Conservation (phyloP, 2,329 filamentous ascomycete genomes). For the Lecanoromycetidae sp. region DNA sequence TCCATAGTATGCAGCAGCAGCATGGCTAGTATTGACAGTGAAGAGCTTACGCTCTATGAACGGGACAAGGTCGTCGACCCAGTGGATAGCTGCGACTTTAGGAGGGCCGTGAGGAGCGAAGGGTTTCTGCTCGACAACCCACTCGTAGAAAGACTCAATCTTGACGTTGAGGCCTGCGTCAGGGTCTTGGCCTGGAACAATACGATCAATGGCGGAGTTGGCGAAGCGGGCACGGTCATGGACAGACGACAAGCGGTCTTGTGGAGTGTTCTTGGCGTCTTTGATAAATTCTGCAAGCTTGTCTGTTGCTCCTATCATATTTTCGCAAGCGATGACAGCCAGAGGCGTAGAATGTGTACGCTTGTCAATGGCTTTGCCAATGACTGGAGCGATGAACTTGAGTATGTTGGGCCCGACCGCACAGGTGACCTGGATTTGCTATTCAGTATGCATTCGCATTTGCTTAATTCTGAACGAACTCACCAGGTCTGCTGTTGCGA, state of each 20-base stretch:
- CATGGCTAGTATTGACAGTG: slow-evolving; percentile 97
- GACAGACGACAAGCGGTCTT: slow-evolving; percentile 55
- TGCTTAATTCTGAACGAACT: neutral
- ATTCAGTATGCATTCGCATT: neutral
- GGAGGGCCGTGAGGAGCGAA: slow-evolving; percentile 58
- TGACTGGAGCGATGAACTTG: slow-evolving; percentile 89
- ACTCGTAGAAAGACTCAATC: slow-evolving; percentile 98
- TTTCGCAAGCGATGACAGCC: slow-evolving; percentile 94
- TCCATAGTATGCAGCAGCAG: slow-evolving; percentile 90
- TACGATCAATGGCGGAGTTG: slow-evolving; percentile 97
- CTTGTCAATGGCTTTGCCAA: slow-evolving; percentile 82
- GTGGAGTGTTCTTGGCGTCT: slow-evolving; percentile 56
- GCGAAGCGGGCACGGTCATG: slow-evolving; percentile 72
- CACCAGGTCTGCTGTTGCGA: slow-evolving; percentile 68
- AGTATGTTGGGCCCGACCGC: slow-evolving; percentile 94
- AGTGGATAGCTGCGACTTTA: slow-evolving; percentile 76
- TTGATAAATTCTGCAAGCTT: slow-evolving; percentile 74
- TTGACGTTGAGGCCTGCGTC: slow-evolving; percentile 77
- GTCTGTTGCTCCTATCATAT: slow-evolving; percentile 89
- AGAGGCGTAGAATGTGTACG: slow-evolving; percentile 57
- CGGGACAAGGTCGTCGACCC: slow-evolving; percentile 79
- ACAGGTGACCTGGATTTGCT: slow-evolving; percentile 53
- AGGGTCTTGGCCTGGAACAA: slow-evolving; percentile 79
- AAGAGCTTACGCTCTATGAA: slow-evolving; percentile 99
- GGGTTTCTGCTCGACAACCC: slow-evolving; percentile 83